Conservation (phyloP, 1,284 basidiomycete species). For the Laetiporus sulphureus region DNA sequence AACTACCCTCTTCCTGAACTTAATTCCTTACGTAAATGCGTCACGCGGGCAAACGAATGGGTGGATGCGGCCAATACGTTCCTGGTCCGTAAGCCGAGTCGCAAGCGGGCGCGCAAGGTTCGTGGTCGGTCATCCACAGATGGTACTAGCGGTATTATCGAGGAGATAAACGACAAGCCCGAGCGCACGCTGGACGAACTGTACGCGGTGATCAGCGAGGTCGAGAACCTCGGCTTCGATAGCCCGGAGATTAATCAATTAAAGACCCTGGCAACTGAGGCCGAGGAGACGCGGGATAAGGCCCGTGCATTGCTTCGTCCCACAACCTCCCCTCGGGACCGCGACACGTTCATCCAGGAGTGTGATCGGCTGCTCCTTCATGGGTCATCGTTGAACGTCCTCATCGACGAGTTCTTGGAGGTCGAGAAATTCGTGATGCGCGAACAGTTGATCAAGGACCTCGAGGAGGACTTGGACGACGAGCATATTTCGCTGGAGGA, state of each 20-base stretch:
- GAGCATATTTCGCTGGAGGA: constrained; percentile 60
- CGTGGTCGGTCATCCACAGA: constrained; percentile 40
- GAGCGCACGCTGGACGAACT: constrained; percentile 65
- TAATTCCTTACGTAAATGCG: constrained; percentile 67
- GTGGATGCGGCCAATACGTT: constrained; percentile 70
- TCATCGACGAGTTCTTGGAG: constrained; percentile 65
- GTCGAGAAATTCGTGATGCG: constrained; percentile 73
- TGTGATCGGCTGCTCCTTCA: constrained; percentile 66
- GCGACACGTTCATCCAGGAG: constrained; percentile 55
- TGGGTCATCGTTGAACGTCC: constrained; percentile 71
- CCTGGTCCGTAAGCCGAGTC: constrained; percentile 63
- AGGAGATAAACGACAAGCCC: constrained; percentile 59
- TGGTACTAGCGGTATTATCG: constrained; percentile 19
- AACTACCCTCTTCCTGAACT: constrained; percentile 71
- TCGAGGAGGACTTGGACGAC: constrained; percentile 60
- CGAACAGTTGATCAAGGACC: constrained; percentile 61
- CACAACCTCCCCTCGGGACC: constrained; percentile 31
- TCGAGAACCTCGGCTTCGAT: constrained; percentile 74
- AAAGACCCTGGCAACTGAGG: constrained; percentile 50
- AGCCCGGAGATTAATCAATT: constrained; percentile 64
- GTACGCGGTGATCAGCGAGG: constrained; percentile 61
- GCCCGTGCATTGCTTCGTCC: constrained; percentile 43
- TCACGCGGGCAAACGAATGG: constrained; percentile 80
- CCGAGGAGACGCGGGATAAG: constrained; percentile 56
- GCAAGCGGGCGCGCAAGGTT: constrained; percentile 62